Evolutionary conservation across 805 yeast genomes (phyloP).

Genomic region (Lipomyces japonicus): DNA sequence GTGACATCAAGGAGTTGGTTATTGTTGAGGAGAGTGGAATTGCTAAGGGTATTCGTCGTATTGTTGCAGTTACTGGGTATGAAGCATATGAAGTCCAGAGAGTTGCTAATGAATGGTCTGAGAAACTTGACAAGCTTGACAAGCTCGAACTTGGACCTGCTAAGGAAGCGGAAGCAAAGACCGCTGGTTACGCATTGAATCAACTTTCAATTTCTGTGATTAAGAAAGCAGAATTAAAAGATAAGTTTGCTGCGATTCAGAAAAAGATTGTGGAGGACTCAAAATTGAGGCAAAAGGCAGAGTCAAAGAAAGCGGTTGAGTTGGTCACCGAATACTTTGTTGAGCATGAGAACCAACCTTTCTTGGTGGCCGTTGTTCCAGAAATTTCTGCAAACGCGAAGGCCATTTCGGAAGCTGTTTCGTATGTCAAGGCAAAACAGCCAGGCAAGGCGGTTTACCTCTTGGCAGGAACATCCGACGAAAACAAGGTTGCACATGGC

Average conservation of each 20-base stretch:
- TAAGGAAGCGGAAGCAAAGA: slow-evolving; percentile 81
- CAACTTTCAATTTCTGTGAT: slow-evolving; percentile 77
- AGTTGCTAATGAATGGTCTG: slow-evolving; percentile 67
- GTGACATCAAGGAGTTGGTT: slow-evolving; percentile 87
- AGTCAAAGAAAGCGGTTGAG: slow-evolving; percentile 74
- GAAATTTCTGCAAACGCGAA: slow-evolving; percentile 79
- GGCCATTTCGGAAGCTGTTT: slow-evolving; percentile 90
- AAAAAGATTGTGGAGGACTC: slow-evolving; percentile 83
- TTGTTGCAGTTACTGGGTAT: slow-evolving; percentile 92
- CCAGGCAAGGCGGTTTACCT: slow-evolving; percentile 74
- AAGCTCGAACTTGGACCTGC: slow-evolving; percentile 65
- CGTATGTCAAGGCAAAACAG: slow-evolving; percentile 69
- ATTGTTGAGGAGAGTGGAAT: slow-evolving; percentile 94
- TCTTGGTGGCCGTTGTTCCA: slow-evolving; percentile 62
- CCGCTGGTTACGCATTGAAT: slow-evolving; percentile 77
- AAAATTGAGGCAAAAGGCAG: slow-evolving; percentile 84
- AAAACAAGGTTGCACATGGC: slow-evolving; percentile 87
- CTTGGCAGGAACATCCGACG: slow-evolving; percentile 55
- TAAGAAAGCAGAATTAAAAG: slow-evolving; percentile 70
- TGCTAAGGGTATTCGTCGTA: slow-evolving; percentile 97
- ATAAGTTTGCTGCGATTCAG: slow-evolving; percentile 71
- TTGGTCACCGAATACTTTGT: slow-evolving; percentile 68
- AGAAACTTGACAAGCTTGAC: slow-evolving; percentile 55
- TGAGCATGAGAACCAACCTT: slow-evolving; percentile 47
- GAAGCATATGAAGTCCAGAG: slow-evolving; percentile 90